Conservation (phyloP, 208 protist species). For the Leishmania guyanensis region DNA sequence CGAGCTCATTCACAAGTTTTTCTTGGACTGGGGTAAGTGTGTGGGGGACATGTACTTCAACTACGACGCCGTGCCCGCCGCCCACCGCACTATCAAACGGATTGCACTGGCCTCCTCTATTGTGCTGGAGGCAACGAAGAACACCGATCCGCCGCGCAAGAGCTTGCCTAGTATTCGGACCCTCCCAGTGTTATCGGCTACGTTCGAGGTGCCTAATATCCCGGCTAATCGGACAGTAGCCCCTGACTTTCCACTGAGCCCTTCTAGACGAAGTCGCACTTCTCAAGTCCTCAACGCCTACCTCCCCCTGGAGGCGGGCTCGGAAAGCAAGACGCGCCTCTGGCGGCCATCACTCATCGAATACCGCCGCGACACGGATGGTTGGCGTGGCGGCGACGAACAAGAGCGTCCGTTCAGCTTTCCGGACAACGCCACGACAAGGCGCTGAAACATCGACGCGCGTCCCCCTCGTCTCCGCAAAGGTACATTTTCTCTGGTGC, state of each 20-base stretch:
- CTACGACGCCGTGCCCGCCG: constrained; percentile 42
- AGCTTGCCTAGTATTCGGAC: not conserved
- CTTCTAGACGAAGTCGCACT: not conserved
- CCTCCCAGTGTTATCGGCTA: constrained; percentile 22
- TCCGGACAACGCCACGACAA: not conserved
- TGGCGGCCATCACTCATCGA: constrained; percentile 25
- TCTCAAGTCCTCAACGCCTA: not conserved
- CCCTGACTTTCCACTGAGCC: not conserved
- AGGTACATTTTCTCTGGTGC: too few species aligned
- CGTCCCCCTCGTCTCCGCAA: not conserved
- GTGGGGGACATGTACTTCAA: constrained; percentile 83
- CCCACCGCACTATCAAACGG: constrained; percentile 59
- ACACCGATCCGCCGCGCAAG: constrained; percentile 1
- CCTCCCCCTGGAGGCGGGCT: constrained; percentile 5
- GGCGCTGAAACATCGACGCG: not conserved
- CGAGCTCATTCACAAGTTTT: constrained; percentile 72
- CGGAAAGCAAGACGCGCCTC: constrained; percentile 21
- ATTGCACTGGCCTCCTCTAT: constrained; percentile 69
- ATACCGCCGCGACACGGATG: constrained; percentile 14
- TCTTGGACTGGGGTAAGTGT: constrained; percentile 63
- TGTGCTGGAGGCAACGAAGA: constrained; percentile 39
- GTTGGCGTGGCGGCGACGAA: not conserved
- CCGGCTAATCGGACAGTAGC: not conserved
- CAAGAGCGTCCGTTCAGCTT: not conserved
- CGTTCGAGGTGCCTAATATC: constrained; percentile 18